Evolutionary conservation across 2,329 filamentous ascomycete genomes (phyloP).

Genomic region (Xylaria sp.): DNA sequence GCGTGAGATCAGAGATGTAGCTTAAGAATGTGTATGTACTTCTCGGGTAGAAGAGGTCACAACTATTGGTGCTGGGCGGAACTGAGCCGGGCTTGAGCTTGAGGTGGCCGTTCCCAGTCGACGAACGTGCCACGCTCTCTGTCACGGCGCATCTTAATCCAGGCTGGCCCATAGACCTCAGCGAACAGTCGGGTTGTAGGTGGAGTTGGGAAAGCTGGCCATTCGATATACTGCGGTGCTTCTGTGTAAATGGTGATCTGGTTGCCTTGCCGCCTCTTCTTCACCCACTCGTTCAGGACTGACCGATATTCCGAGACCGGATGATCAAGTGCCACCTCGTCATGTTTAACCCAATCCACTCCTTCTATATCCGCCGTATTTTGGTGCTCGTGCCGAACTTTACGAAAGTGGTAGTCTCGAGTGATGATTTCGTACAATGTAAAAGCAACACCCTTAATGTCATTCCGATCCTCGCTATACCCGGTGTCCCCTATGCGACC

Average conservation of each 20-base stretch:
- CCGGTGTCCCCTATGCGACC: constrained; percentile 1
- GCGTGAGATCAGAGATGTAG: too few species aligned
- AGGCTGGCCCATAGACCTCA: background rate
- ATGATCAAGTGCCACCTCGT: constrained; percentile 15
- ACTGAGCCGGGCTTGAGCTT: background rate
- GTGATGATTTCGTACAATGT: constrained; percentile 18
- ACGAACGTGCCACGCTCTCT: background rate
- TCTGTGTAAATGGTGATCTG: constrained; percentile 15
- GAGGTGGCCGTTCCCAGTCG: background rate
- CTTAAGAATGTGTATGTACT: too few species aligned
- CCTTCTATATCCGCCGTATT: constrained; percentile 11
- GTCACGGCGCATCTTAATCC: background rate
- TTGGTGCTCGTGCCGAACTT: background rate
- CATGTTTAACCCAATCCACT: constrained; percentile 17
- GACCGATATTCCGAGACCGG: constrained; percentile 12
- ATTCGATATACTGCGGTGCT: constrained; percentile 16
- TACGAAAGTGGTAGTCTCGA: constrained; percentile 2
- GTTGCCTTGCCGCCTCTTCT: constrained; percentile 6
- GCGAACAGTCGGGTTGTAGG: background rate
- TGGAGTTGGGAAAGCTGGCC: constrained; percentile 8
- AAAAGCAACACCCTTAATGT: constrained; percentile 17
- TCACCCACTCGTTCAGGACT: constrained; percentile 9
- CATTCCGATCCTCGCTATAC: constrained; percentile 5
- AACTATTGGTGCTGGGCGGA: too few species aligned
- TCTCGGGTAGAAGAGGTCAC: too few species aligned